Evolutionary conservation across 805 yeast genomes (phyloP).

Genomic region (Metschnikowia henanensis): DNA sequence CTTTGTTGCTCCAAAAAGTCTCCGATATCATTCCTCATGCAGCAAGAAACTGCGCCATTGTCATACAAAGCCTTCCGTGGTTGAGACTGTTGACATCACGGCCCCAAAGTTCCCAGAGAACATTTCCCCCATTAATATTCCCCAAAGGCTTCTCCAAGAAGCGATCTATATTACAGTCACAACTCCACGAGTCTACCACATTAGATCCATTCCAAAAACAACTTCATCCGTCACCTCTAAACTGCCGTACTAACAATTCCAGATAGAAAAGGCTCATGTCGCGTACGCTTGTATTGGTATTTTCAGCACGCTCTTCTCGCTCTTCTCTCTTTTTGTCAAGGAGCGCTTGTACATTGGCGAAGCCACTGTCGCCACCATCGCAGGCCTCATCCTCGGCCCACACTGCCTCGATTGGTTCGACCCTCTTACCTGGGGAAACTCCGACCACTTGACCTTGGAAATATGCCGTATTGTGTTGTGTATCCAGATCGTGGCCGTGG

Average conservation of each 20-base stretch:
- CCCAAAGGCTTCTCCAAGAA: too few species aligned
- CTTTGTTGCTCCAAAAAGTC: too few species aligned
- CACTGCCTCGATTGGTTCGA: constrained; percentile 81
- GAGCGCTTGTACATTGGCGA: constrained; percentile 87
- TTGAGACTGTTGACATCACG: too few species aligned
- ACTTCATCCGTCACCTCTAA: too few species aligned
- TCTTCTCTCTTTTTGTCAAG: constrained; percentile 78
- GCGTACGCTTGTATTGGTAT: constrained; percentile 89
- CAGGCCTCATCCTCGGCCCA: constrained; percentile 88
- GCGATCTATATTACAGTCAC: too few species aligned
- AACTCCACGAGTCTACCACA: too few species aligned
- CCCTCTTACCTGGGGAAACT: constrained; percentile 83
- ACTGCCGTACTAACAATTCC: constrained; percentile 9
- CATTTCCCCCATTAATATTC: too few species aligned
- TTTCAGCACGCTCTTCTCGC: constrained; percentile 76
- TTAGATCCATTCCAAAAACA: too few species aligned
- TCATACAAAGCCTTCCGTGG: too few species aligned
- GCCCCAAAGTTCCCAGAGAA: too few species aligned
- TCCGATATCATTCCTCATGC: too few species aligned
- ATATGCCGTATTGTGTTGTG: constrained; percentile 79
- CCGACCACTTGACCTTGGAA: constrained; percentile 81
- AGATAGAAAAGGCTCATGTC: constrained; percentile 67
- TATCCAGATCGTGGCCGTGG: constrained; percentile 90
- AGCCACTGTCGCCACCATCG: constrained; percentile 83
- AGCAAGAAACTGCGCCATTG: too few species aligned